phyloP scores from a whole-genome alignment of 163 green algal genomes.

The Chlorella variabilis region DNA sequence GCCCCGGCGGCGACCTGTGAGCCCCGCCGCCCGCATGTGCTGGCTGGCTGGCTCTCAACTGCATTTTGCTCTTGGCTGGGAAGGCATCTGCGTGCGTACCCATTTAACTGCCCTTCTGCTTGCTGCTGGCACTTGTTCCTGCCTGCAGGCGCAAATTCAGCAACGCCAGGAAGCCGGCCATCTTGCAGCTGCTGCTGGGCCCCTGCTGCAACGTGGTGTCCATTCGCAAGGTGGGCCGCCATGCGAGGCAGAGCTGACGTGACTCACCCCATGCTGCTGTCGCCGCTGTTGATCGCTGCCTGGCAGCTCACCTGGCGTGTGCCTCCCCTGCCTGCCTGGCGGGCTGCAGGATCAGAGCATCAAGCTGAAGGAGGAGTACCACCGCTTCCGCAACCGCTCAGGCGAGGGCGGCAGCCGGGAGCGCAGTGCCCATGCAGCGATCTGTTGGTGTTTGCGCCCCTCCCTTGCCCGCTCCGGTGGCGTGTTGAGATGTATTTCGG shows the following conservation, averaged over 20 bases:
- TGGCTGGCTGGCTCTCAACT: not conserved
- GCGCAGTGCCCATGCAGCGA: too few relatives aligned
- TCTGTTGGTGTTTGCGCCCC: too few relatives aligned
- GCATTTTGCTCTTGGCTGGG: too few relatives aligned
- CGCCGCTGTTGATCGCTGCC: too few relatives aligned
- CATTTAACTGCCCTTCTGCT: too few relatives aligned
- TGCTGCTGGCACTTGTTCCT: too few relatives aligned
- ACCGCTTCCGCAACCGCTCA: slow-evolving; percentile 75
- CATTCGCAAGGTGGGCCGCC: slow-evolving; percentile 38
- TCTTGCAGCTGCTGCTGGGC: slow-evolving; percentile 70
- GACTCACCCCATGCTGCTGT: not conserved
- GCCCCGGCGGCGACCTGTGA: slow-evolving; percentile 71
- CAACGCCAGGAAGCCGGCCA: slow-evolving; percentile 50
- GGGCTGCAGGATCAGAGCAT: slow-evolving; percentile 62
- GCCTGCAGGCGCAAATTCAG: slow-evolving; percentile 55
- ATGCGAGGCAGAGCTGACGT: not conserved
- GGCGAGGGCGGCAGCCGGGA: not conserved
- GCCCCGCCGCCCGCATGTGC: not conserved
- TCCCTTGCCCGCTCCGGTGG: not conserved
- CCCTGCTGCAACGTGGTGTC: slow-evolving; percentile 65
- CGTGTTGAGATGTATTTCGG: too few relatives aligned
- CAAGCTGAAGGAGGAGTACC: slow-evolving; percentile 86
- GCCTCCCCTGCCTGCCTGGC: not conserved
- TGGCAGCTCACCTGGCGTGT: too few relatives aligned
- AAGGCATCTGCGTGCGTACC: too few relatives aligned